Base-by-base conservation (phyloP, 768 basidiomycete species). In the Kwoniella dendrophila region DNA sequence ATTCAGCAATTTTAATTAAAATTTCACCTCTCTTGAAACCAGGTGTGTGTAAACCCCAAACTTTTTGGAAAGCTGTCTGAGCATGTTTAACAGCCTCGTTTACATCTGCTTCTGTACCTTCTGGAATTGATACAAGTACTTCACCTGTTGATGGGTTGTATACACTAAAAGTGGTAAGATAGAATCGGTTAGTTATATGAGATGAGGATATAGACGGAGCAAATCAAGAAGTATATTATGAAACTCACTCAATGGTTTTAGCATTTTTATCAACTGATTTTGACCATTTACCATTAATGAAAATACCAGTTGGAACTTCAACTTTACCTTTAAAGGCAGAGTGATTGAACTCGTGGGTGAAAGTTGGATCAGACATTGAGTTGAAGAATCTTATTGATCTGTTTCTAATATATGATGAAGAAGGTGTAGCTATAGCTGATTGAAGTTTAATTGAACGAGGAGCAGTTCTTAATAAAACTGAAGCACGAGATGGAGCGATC, bases 261-360 rank as follows among this genome's bases (percentile, higher is more conserved):
- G 66, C 74, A 33, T 50, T 65, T 53, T 66, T 70, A 56, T 79
- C 74, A 5, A 62, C 53, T n/a, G 72, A 72, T 38, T 58, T 66
- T n/a, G 90, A 88, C 71, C 92, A 94, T 74, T 92, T 84, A 76
- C 90, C 91, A 82, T 93, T 87, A 80, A 97, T 93, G 82, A 90
- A 97, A 26, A 95, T 83, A 18, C 91, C 91, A 6, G 89, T 90
- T 10, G 87, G 87, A 36, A 93, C 83, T 59, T 75, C 73, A 47
- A 75, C 71, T 50, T 76, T 75, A 56, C 75, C 77, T 62, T 76
- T 74, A 74, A 67, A 78, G 22, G 54, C 71, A 40, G 72, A 54
- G 68, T 74, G 73, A 59, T 69, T 65, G 61, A 76, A 76, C 29
- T 72, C 63, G 69, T 76, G 70, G 22, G 73, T 72, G 69, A 66